Percentiles rank a stretch among this genome's conserved stretches.
Evolutionary conservation across 495 filamentous ascomycete species (phyloP).

Genomic region (Polyplosphaeria fusca): DNA sequence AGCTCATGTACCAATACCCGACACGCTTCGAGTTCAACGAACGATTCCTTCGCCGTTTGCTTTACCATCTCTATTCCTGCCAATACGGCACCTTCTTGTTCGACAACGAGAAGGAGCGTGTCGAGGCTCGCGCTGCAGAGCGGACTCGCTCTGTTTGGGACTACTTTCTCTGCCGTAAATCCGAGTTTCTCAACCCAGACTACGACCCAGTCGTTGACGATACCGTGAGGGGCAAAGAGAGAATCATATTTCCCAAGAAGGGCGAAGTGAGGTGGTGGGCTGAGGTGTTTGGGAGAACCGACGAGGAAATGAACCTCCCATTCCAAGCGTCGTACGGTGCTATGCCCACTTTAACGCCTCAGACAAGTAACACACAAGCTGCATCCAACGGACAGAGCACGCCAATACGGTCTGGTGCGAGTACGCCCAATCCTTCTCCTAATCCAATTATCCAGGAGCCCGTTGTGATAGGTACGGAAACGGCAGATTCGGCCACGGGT

Average conservation of each 20-base stretch:
- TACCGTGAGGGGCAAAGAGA: slow-evolving; percentile 68
- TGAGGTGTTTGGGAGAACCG: slow-evolving; percentile 77
- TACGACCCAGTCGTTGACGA: slow-evolving; percentile 80
- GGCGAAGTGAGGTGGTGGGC: slow-evolving; percentile 83
- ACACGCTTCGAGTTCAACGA: slow-evolving; percentile 97
- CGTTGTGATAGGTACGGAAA: slow-evolving; percentile 28
- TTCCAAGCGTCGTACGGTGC: slow-evolving; percentile 1
- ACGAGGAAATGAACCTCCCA: slow-evolving; percentile 88
- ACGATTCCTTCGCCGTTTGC: slow-evolving; percentile 80
- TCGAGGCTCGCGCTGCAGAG: slow-evolving; percentile 66
- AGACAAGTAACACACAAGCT: slow-evolving; percentile 1
- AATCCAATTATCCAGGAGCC: not conserved
- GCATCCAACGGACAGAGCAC: slow-evolving; percentile 15
- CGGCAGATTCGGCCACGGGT: slow-evolving; percentile 20
- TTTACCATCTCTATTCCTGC: slow-evolving; percentile 94
- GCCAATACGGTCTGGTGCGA: slow-evolving; percentile 7
- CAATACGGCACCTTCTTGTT: slow-evolving; percentile 97
- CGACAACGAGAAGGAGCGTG: slow-evolving; percentile 87
- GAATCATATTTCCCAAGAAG: slow-evolving; percentile 74
- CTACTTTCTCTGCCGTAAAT: slow-evolving; percentile 77
- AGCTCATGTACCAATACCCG: slow-evolving; percentile 82
- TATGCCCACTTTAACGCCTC: not conserved
- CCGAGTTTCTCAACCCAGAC: slow-evolving; percentile 74
- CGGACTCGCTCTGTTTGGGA: slow-evolving; percentile 91
- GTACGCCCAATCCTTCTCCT: slow-evolving; percentile 3